Evolutionary conservation across 805 yeast genomes (phyloP).

Genomic region (Metschnikowia lachancei): DNA sequence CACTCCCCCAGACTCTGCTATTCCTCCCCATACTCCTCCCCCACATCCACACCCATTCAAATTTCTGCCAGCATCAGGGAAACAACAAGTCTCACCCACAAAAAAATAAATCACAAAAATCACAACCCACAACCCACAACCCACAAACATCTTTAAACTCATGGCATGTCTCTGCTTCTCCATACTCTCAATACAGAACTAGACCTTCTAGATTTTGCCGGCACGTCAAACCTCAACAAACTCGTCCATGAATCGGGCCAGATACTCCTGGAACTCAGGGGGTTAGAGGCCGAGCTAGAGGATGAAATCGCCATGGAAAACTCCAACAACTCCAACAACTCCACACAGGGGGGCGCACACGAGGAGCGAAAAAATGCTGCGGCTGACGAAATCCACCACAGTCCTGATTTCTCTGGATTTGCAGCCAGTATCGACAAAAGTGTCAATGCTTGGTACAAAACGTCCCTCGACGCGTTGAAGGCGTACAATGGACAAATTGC

Average conservation of each 20-base stretch:
- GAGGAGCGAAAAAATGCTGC: no score
- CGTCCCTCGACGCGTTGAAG: slow-evolving; percentile 33
- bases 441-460: slow-evolving; percentile 35
- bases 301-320: slow-evolving; percentile 8
- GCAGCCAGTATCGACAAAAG: slow-evolving; percentile 16
- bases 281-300: slow-evolving; percentile 25
- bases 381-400: no score
- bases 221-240: slow-evolving; percentile 20
- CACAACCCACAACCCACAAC: no score
- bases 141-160: no score
- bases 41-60: no score
- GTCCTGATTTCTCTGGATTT: not conserved
- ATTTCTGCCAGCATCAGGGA: no score
- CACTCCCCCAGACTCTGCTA: no score
- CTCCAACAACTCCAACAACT: not conserved
- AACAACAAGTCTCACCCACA: no score
- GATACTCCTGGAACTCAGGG: slow-evolving; percentile 26
- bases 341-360: not conserved
- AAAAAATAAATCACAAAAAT: not conserved
- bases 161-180: slow-evolving; percentile 23
- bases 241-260: slow-evolving; percentile 25
- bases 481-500: slow-evolving; percentile 35
- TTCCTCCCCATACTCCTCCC: no score
- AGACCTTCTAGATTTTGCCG: slow-evolving; percentile 23
- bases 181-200: slow-evolving; percentile 28